These are phyloP conservation scores for Sugiyamaella marilandica DNA, from an alignment of 805 yeast genomes.

Conservation along the genomic window DNA sequence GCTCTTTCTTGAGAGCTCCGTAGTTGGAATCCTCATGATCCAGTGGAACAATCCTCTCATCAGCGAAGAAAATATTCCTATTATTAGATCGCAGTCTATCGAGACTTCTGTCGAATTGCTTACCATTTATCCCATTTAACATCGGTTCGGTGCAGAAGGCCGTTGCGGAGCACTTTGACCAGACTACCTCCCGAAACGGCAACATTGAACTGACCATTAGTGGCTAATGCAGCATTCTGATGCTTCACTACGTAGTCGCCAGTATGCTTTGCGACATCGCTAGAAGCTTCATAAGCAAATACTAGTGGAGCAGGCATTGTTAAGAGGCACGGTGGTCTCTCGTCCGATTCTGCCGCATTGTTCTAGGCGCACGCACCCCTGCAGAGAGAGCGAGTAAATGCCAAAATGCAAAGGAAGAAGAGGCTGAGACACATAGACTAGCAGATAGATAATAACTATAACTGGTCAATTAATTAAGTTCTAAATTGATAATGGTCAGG, in stretches of 20 bases:
- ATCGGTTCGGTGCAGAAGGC: slow-evolving; percentile 53
- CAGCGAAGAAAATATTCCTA: slow-evolving; percentile 81
- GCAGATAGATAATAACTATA: no score
- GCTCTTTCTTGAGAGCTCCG: slow-evolving; percentile 66
- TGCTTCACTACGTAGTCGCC: slow-evolving; percentile 56
- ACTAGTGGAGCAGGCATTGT: slow-evolving; percentile 33
- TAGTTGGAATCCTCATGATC: slow-evolving; percentile 81
- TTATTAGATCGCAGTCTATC: background rate
- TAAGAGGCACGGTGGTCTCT: no score
- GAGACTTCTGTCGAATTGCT: slow-evolving; percentile 2
- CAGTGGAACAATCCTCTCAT: slow-evolving; percentile 84
- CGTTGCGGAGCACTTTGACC: slow-evolving; percentile 61
- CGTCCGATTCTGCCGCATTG: no score
- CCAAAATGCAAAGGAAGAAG: no score
- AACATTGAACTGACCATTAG: slow-evolving; percentile 50
- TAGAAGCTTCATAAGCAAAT: slow-evolving; percentile 49
- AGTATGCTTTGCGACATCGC: slow-evolving; percentile 59
- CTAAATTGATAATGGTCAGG: no score
- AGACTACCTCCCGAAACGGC: slow-evolving; percentile 92
- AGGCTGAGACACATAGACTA: no score
- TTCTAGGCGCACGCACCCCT: no score
- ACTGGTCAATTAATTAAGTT: no score
- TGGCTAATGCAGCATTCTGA: slow-evolving; percentile 56
- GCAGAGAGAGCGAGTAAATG: no score
- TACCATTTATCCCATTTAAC: slow-evolving; percentile 34